A percentile compares a stretch with the other conserved stretches of the same genome.
Conservation (phyloP, 2,329 filamentous ascomycete species). For the Westerdykella aurantiaca region DNA sequence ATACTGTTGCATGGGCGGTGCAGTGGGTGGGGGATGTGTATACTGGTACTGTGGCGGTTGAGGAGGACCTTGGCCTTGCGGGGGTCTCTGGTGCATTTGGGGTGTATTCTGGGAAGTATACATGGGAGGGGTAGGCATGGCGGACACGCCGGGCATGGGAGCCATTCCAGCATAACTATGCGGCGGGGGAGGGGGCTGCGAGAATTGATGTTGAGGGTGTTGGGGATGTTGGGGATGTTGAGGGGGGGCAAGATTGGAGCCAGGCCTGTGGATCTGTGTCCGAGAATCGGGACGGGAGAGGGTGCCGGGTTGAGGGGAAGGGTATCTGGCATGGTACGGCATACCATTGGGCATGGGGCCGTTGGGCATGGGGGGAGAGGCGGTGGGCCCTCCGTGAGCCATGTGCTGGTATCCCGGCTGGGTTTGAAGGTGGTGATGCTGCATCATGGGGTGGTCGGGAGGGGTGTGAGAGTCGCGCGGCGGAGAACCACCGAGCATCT, state of each 20-base stretch:
- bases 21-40: constrained; percentile 39
- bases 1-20: constrained; percentile 57
- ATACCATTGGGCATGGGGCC: constrained; percentile 71
- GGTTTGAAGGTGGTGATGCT: constrained; percentile 42
- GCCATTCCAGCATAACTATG: constrained; percentile 80
- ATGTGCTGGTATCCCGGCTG: constrained; percentile 70
- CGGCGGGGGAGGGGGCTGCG: constrained; percentile 54
- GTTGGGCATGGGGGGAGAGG: constrained; percentile 79
- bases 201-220: constrained; percentile 51
- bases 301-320: constrained; percentile 74
- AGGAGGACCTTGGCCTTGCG: constrained; percentile 21
- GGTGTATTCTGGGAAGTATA: no score
- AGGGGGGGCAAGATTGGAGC: constrained; percentile 65
- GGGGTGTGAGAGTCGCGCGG: constrained; percentile 60
- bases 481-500: constrained; percentile 60
- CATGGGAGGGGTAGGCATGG: constrained; percentile 38
- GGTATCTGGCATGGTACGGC: constrained; percentile 64
- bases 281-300: constrained; percentile 74
- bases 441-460: constrained; percentile 54
- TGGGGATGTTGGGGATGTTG: constrained; percentile 20
- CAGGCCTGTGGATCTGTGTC: constrained; percentile 69
- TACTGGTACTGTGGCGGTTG: constrained; percentile 43
- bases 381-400: constrained; percentile 74
- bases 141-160: constrained; percentile 18
- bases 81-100: constrained; percentile 14